These are phyloP conservation scores for Verticillium dahliae DNA, from an alignment of 2,329 filamentous ascomycete species.

Conservation along the genomic window DNA sequence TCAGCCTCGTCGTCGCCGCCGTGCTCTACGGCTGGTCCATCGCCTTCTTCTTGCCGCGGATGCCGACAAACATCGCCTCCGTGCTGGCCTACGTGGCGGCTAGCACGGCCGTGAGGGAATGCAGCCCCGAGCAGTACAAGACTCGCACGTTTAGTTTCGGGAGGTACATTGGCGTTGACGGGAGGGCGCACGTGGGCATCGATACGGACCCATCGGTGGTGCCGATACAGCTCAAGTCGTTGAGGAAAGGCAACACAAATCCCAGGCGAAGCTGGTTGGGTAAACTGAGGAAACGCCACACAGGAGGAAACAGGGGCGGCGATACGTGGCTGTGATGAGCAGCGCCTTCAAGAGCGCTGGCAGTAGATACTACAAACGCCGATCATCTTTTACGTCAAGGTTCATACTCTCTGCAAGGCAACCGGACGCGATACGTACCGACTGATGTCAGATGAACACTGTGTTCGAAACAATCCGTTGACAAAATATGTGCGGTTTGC, in stretches of 20 bases:
- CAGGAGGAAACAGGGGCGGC: neutral
- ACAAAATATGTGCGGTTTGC: too few relatives aligned
- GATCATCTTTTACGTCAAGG: too few relatives aligned
- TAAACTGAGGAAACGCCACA: neutral
- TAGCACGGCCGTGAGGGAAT: conserved; percentile 30
- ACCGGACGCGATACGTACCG: too few relatives aligned
- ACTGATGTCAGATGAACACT: too few relatives aligned
- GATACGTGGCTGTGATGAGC: conserved; percentile 7
- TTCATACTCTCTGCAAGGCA: too few relatives aligned
- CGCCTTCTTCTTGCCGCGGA: conserved; percentile 35
- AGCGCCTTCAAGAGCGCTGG: too few relatives aligned
- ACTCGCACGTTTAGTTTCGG: conserved; percentile 38
- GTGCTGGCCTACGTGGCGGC: conserved; percentile 40
- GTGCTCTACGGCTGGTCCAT: conserved; percentile 34
- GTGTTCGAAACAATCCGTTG: too few relatives aligned
- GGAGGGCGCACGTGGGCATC: conserved; percentile 41
- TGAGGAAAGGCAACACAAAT: conserved; percentile 6
- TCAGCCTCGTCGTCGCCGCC: conserved; percentile 35
- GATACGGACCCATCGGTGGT: conserved; percentile 40
- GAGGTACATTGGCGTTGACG: conserved; percentile 39
- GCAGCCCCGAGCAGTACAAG: neutral
- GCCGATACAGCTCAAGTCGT: conserved; percentile 9
- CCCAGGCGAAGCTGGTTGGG: neutral
- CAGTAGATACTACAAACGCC: too few relatives aligned
- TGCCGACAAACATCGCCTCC: conserved; percentile 45